Conservation (phyloP, 2,329 filamentous ascomycete genomes). For the Setomelanomma holmii region DNA sequence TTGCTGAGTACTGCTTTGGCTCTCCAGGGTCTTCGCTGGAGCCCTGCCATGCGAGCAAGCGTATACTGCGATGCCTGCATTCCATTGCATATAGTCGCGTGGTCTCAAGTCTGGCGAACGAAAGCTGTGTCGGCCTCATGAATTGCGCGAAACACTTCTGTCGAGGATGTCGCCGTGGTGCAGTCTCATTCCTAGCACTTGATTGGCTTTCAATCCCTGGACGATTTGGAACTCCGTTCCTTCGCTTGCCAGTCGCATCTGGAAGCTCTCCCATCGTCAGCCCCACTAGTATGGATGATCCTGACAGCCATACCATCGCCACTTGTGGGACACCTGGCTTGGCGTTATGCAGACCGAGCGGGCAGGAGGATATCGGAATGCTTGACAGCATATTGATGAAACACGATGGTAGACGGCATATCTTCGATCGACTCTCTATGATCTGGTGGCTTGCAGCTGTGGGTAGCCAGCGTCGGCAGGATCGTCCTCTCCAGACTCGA, state of each 20-base stretch:
- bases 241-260: conserved; percentile 1
- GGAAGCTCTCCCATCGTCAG: neutral
- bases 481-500: no score
- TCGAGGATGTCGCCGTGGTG: neutral
- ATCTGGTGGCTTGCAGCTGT: neutral
- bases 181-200: neutral
- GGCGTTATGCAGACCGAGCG: neutral
- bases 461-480: no score
- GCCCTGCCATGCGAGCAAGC: no score
- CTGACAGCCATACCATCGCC: conserved; percentile 1
- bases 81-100: no score
- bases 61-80: no score
- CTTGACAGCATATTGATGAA: neutral
- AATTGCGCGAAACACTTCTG: no score
- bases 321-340: neutral
- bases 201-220: neutral
- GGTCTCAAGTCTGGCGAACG: neutral
- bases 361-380: neutral
- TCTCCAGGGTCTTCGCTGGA: neutral
- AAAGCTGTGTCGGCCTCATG: neutral
- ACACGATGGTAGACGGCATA: neutral
- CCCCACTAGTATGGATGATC: conserved; percentile 4
- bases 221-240: conserved; percentile 1
- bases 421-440: neutral
- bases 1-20: neutral